A percentile compares a stretch with the other conserved stretches of the same genome.
Evolutionary conservation across 2,329 filamentous ascomycete species (phyloP).

Genomic region (Monascus ruber): DNA sequence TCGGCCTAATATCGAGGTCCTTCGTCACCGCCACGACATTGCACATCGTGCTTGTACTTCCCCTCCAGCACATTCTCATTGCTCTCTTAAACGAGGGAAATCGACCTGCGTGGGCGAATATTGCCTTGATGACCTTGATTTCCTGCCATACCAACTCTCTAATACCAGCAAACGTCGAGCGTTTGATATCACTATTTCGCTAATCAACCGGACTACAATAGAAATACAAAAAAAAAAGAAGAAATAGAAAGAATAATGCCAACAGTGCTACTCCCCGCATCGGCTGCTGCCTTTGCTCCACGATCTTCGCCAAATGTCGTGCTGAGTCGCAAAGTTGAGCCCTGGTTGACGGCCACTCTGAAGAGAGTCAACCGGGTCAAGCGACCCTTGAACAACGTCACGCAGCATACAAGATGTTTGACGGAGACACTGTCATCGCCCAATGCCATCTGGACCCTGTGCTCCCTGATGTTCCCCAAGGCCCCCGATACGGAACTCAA

Average conservation of each 20-base stretch:
- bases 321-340: slow-evolving; percentile 79
- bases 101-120: slow-evolving; percentile 26
- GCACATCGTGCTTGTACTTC: background rate
- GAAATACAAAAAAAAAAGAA: no score
- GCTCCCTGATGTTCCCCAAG: slow-evolving; percentile 86
- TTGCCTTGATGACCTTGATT: slow-evolving; percentile 26
- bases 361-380: slow-evolving; percentile 96
- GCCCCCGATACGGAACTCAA: slow-evolving; percentile 73
- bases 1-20: slow-evolving; percentile 19
- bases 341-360: slow-evolving; percentile 91
- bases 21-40: slow-evolving; percentile 3
- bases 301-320: slow-evolving; percentile 91
- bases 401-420: slow-evolving; percentile 89
- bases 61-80: background rate
- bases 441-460: slow-evolving; percentile 89
- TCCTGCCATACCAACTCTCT: slow-evolving; percentile 39
- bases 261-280: slow-evolving; percentile 84
- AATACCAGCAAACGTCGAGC: slow-evolving; percentile 24
- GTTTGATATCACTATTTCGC: slow-evolving; percentile 17
- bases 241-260: slow-evolving; percentile 55
- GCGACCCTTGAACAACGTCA: slow-evolving; percentile 90
- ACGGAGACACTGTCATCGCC: slow-evolving; percentile 84
- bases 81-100: slow-evolving; percentile 3
- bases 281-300: slow-evolving; percentile 90
- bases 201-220: no score